These are phyloP conservation scores for Monilinia laxa DNA, from an alignment of 2,329 filamentous ascomycete genomes.

Conservation along the genomic window DNA sequence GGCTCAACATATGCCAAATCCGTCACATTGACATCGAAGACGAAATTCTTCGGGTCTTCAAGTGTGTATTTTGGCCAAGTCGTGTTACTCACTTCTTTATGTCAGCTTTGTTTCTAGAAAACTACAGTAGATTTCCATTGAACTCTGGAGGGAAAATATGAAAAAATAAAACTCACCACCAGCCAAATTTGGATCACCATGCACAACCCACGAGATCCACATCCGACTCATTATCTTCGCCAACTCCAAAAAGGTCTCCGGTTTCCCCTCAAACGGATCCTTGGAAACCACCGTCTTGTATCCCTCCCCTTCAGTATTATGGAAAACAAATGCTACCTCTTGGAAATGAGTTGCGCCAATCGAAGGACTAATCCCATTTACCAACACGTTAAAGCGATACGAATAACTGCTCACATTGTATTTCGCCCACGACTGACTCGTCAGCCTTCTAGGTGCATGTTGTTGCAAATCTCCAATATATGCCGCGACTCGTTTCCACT, in stretches of 20 bases:
- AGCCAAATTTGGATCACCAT: constrained; percentile 31
- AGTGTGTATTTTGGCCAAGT: constrained; percentile 48
- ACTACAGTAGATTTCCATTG: too few species aligned
- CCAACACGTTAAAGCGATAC: constrained; percentile 61
- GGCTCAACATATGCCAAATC: constrained; percentile 42
- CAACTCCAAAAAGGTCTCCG: constrained; percentile 26
- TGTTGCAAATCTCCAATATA: constrained; percentile 56
- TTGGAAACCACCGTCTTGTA: constrained; percentile 28
- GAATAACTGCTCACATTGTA: constrained; percentile 53
- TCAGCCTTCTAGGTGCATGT: constrained; percentile 55
- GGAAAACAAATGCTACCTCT: constrained; percentile 44
- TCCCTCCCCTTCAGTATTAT: constrained; percentile 37
- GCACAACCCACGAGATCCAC: constrained; percentile 33
- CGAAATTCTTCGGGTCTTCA: constrained; percentile 44
- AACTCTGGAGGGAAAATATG: neutral
- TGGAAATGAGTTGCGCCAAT: constrained; percentile 54
- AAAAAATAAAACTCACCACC: constrained; percentile 26
- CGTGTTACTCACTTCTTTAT: constrained; percentile 6
- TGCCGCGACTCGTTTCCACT: constrained; percentile 42
- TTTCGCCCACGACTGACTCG: constrained; percentile 53
- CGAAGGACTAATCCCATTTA: constrained; percentile 46
- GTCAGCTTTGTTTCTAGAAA: too few species aligned
- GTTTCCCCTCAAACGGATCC: constrained; percentile 29
- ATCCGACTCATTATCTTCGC: constrained; percentile 32
- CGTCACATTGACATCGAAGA: constrained; percentile 50